Conservation (phyloP, 495 filamentous ascomycete genomes). For the Penicillium samsonianum region DNA sequence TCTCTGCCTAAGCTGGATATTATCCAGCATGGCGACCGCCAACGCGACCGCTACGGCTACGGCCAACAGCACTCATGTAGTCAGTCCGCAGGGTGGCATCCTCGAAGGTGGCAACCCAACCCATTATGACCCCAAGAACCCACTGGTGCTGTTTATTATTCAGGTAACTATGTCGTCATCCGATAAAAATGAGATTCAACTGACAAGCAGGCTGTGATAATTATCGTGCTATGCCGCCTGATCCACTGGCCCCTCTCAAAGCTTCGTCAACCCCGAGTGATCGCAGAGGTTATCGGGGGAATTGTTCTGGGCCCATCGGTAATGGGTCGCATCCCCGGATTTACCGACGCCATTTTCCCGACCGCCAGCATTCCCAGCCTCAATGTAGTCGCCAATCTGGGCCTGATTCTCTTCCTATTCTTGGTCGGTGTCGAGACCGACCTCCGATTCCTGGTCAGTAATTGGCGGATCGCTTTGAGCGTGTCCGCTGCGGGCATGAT, state of each 20-base stretch:
- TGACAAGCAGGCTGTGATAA: conserved; percentile 70
- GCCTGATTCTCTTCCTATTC: conserved; percentile 89
- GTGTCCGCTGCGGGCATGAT: conserved; percentile 87
- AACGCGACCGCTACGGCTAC: conserved; percentile 7
- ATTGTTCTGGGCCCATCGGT: conserved; percentile 88
- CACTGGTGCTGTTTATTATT: conserved; percentile 93
- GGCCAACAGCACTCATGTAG: conserved; percentile 13
- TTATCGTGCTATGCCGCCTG: conserved; percentile 85
- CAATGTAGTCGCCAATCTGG: conserved; percentile 83
- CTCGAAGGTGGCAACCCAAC: conserved; percentile 74
- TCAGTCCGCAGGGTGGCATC: conserved; percentile 54
- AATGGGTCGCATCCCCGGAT: conserved; percentile 80
- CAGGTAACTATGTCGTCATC: conserved; percentile 57
- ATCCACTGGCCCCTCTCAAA: conserved; percentile 83
- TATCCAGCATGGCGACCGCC: conserved; percentile 16
- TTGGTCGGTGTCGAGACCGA: conserved; percentile 92
- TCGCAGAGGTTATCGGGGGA: conserved; percentile 93
- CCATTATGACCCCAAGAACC: conserved; percentile 71
- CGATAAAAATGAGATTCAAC: conserved; percentile 2
- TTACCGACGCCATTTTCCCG: conserved; percentile 77
- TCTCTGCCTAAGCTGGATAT: neutral
- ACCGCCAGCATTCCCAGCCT: conserved; percentile 69
- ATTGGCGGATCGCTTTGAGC: conserved; percentile 82
- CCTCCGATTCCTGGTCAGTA: conserved; percentile 75
- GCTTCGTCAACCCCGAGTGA: conserved; percentile 87